Conservation (phyloP, 345 rosid genomes). For the Adansonia digitata region DNA sequence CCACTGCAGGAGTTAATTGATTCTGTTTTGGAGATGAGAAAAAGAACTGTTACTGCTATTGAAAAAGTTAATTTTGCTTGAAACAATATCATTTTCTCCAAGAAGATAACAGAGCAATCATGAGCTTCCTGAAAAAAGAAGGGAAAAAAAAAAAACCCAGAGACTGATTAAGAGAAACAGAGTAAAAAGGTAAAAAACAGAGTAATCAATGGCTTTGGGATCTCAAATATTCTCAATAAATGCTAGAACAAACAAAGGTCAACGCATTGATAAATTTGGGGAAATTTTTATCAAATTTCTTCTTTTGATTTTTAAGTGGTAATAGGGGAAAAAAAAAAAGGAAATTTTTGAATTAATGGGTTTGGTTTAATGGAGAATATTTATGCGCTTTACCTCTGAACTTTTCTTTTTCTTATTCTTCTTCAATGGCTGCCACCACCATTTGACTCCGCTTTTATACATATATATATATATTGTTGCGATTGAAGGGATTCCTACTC, state of each 20-base stretch:
- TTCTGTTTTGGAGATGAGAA: background rate
- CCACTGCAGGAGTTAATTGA: slow-evolving; percentile 25
- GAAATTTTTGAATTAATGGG: background rate
- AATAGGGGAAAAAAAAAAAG: background rate
- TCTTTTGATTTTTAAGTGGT: background rate
- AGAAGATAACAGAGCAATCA: slow-evolving; percentile 15
- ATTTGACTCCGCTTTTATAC: background rate
- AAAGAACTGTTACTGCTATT: background rate
- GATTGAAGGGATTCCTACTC: background rate
- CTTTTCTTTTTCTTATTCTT: background rate
- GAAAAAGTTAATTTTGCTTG: slow-evolving; percentile 7
- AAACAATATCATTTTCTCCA: slow-evolving; percentile 20
- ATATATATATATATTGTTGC: background rate
- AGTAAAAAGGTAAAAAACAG: background rate
- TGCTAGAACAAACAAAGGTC: background rate
- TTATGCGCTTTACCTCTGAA: slow-evolving; percentile 15
- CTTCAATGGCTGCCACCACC: slow-evolving; percentile 20
- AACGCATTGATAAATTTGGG: background rate
- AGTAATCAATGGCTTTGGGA: background rate
- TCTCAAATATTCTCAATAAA: slow-evolving; percentile 1
- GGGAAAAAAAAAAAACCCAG: background rate
- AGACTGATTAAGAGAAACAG: background rate
- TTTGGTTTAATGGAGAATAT: slow-evolving; percentile 9
- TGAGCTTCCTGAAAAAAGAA: background rate
- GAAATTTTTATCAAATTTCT: background rate